These are phyloP conservation scores for Candida dajiaensis DNA, from an alignment of 805 yeast genomes.

Conservation along the genomic window DNA sequence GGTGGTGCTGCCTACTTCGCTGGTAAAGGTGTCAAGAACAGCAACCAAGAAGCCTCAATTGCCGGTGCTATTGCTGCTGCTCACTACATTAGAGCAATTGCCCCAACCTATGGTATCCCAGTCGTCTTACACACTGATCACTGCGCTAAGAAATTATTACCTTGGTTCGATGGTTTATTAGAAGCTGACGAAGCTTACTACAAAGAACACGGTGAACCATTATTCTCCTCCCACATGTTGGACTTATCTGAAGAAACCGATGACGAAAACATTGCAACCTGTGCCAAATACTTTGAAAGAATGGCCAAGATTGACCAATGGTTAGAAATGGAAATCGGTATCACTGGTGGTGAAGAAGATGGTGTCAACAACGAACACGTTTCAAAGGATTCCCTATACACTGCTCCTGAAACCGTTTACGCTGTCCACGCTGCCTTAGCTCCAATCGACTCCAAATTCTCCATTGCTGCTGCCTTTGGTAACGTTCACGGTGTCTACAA, in stretches of 20 bases:
- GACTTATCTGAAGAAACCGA: constrained; percentile 96
- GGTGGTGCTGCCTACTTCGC: constrained; percentile 99
- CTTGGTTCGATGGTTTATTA: constrained; percentile 98
- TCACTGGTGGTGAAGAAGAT: constrained; percentile 99
- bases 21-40: constrained; percentile 96
- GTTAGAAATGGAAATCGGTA: constrained; percentile 99
- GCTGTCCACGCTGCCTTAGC: constrained; percentile 85
- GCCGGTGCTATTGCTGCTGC: constrained; percentile 97
- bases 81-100: constrained; percentile 93
- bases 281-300: constrained; percentile 92
- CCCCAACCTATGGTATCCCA: constrained; percentile 95
- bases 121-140: constrained; percentile 97
- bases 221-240: constrained; percentile 98
- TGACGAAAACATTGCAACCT: constrained; percentile 89
- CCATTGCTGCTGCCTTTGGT: constrained; percentile 99
- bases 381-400: constrained; percentile 81
- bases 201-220: constrained; percentile 83
- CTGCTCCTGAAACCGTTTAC: constrained; percentile 91
- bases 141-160: constrained; percentile 96
- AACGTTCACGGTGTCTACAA: constrained; percentile 99
- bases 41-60: constrained; percentile 89
- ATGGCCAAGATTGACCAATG: constrained; percentile 93
- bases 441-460: constrained; percentile 94
- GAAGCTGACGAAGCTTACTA: constrained; percentile 93
- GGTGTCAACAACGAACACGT: constrained; percentile 99